Evolutionary conservation across 805 yeast species (phyloP), one percentile per base, ranked within the genome.

Genomic region (Wickerhamomyces kurtzmanii): DNA sequence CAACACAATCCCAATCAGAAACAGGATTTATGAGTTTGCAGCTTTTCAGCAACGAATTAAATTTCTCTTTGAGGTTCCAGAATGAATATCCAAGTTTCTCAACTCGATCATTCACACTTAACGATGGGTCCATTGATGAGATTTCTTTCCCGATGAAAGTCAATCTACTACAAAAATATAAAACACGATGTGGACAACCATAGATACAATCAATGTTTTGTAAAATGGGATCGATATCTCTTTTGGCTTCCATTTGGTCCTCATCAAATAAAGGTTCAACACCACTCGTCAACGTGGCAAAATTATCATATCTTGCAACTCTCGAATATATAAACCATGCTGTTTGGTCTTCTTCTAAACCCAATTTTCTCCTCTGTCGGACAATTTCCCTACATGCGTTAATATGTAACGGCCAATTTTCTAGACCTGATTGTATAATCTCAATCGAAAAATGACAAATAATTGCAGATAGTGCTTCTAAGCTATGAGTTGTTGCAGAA

Each of bases 251-350:
- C 7, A 24, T 16, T 14, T 26, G 15, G 12, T 29, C 16, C 3
- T 24, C 21, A 21, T 32, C 32, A 15, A 34, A 34, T 13, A 34
- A 22, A 5, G 38, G 38, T 16, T 22, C 24, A 5, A 32, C 33
- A 12, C 38, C 38, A 3, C 36, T 31, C 3, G 38, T 32, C 9
- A 34, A 18, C 12, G 27, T 20, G 6, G 38, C 38, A 32, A 34
- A 34, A 17, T 25, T 32, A 20, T 34, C 38, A 26, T 34, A 34
- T 24, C 36, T 27, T 21, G 38, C 38, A 5, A 34, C 25, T 12
- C 38, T 22, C 5, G 32, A n/a, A 21, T 34, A 34, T 6, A 34
- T 27, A 18, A 34, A 34, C 36, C 33, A 29, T 6, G 31, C 23
- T 3, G 27, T 12, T 17, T 34, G 33, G 27, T 34, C 38, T 0